Base-by-base conservation (phyloP, 257 asterid genomes). In the Primulina tabacum region DNA sequence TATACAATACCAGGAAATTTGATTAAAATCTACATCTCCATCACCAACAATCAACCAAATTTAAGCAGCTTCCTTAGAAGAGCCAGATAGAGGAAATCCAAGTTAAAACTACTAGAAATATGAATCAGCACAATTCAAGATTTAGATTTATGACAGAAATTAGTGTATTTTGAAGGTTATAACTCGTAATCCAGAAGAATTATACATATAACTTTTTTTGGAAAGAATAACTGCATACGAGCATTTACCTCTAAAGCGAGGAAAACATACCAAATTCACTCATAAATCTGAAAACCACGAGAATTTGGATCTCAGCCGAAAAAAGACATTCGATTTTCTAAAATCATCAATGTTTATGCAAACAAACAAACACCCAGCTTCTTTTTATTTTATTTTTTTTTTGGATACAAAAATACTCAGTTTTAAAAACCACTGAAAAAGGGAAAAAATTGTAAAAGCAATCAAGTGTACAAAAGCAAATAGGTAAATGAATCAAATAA, bases 11-110 rank as follows among this genome's bases (percentile, higher is more conserved):
- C 47, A 37, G 18, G 38, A 60, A 67, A 62, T 50, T 47, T 59
- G n/a, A 63, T 32, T 29, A 61, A 82, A 87, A 88, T 88, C 82
- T 75, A 73, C 1, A 73, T 72, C 67, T 67, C 55, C 75, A 64
- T 79, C 71, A 50, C 67, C 75, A 50, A 33, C 61, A 58, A 67
- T 12, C 3, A 50, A 30, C 29, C 43, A 52, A 50, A 50, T 37
- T 65, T 29, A 60, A 59, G 20, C 53, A 11, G 53, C 17, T 12
- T 43, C 53, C 53, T 11, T 12, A 2, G 53, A 40, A 37, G 47
- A 37, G 21, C n/a, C 8, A 61, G 24, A 62, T 14, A 70, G 34
- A 63, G 64, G 17, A 18, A 75, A 17, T 17, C 30, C 53, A 26
- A 24, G 2, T 53, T 50, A 50, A 29, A 18, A 64, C 40, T 20